Base-by-base conservation (phyloP, 371 early-diverging fungal genomes). In the Mucor piriformis region DNA sequence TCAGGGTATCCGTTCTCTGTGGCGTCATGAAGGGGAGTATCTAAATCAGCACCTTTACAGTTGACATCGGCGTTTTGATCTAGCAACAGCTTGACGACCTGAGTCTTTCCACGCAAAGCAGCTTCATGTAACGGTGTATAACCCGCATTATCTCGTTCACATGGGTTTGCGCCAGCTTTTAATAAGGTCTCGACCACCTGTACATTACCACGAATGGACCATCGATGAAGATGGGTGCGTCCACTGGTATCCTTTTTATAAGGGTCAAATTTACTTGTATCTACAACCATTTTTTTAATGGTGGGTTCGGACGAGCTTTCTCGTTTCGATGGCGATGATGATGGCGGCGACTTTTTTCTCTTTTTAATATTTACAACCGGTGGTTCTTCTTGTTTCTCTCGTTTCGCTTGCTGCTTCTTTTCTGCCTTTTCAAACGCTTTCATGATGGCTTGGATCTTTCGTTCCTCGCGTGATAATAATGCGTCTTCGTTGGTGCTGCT, bases 21-120 rank as follows among this genome's bases (percentile, higher is more conserved):
- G 3, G 93, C 92, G 57, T 92, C 93, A 57, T 92, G 93, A 13
- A 94, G 66, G 3, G 94, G 89, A 8, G 94, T 93, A 38, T 90
- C 85, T 8, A 80, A 82, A 51, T 87, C 88, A 32, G 79, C 83
- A 2, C 90, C 93, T 47, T 83, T 78, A 3, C 84, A 84, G 59
- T 89, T 84, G 24, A 84, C 79, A 57, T 90, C 83, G 2, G 93
- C 92, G n/a, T 89, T 88, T 54, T 84, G 83, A 6, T 81, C 77
- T 3, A 95, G 76, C 49, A 95, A 64, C 1, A 86, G 68, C 6
- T 72, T 74, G 13, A 87, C 85, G 1, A 89, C 83, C 11, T 79
- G 76, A 10, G 64, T 71, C 34, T 83, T 87, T 1, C 93, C 93
- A 23, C 83, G 76, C 8, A 90, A 74, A 12, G 90, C 85, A 6